Percentiles rank a stretch among this genome's conserved stretches.
Conservation (phyloP, 2,329 filamentous ascomycete species). For the Cordyceps farinosa region DNA sequence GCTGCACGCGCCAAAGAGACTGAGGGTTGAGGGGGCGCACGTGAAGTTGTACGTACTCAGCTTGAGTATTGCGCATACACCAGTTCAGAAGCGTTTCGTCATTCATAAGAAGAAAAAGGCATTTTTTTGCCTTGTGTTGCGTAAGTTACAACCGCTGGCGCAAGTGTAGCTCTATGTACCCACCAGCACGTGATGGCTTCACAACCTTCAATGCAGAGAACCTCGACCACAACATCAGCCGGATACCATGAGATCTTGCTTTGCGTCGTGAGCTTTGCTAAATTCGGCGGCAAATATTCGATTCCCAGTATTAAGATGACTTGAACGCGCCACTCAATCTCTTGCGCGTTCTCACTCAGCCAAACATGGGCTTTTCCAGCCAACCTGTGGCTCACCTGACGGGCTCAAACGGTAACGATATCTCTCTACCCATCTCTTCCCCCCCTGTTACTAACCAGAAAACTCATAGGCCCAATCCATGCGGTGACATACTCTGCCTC, state of each 20-base stretch:
- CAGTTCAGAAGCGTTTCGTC: too few species aligned
- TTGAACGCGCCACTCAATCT: neutral
- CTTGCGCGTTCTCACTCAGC: neutral
- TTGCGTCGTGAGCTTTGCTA: too few species aligned
- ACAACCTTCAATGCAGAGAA: neutral
- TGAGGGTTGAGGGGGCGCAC: too few species aligned
- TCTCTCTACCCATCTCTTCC: neutral
- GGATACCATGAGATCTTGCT: neutral
- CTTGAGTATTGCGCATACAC: too few species aligned
- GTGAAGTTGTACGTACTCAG: too few species aligned
- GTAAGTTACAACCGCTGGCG: neutral
- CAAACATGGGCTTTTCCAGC: constrained; percentile 43
- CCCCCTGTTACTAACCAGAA: neutral
- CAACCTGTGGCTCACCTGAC: constrained; percentile 53
- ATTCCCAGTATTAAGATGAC: neutral
- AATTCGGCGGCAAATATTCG: neutral
- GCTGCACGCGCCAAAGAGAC: too few species aligned
- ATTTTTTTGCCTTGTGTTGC: neutral
- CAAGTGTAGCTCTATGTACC: neutral
- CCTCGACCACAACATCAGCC: neutral
- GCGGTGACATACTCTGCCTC: constrained; percentile 69
- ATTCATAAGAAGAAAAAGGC: too few species aligned
- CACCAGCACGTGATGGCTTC: constrained; percentile 15
- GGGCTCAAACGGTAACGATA: constrained; percentile 52
- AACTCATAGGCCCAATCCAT: constrained; percentile 62